Evolutionary conservation across 352 stramenopile genomes (phyloP).

Genomic region (Globisporangium spinosum): DNA sequence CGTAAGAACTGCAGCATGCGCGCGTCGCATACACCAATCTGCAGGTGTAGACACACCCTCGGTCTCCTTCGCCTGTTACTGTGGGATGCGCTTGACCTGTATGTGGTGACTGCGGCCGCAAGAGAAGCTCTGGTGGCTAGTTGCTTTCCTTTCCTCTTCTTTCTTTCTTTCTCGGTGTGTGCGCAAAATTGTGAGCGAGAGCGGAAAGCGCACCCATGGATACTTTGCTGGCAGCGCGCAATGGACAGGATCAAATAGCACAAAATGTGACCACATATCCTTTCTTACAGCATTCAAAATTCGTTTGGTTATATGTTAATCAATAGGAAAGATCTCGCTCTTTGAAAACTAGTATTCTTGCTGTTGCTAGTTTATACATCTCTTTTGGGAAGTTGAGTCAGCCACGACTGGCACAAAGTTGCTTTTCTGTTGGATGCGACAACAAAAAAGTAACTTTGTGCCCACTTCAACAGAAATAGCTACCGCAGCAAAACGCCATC

Average conservation of each 20-base stretch:
- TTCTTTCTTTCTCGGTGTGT: neutral
- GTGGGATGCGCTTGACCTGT: neutral
- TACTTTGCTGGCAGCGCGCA: neutral
- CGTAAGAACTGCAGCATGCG: neutral
- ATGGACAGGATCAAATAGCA: neutral
- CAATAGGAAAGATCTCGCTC: no score
- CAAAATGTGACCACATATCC: neutral
- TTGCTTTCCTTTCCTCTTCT: neutral
- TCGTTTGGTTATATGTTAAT: no score
- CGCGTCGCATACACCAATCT: neutral
- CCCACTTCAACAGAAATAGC: neutral
- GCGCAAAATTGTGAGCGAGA: neutral
- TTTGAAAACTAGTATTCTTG: no score
- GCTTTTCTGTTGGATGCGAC: constrained; percentile 7
- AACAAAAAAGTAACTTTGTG: neutral
- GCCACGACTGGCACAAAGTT: neutral
- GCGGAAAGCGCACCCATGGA: neutral
- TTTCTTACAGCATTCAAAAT: neutral
- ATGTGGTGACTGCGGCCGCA: neutral
- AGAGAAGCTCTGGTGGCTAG: neutral
- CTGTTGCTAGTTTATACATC: no score
- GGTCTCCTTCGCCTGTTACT: neutral
- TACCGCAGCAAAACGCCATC: neutral
- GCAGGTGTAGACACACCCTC: neutral
- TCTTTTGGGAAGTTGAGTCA: neutral